Conservation (phyloP, 768 basidiomycete genomes). For the Psilocybe azurescens region DNA sequence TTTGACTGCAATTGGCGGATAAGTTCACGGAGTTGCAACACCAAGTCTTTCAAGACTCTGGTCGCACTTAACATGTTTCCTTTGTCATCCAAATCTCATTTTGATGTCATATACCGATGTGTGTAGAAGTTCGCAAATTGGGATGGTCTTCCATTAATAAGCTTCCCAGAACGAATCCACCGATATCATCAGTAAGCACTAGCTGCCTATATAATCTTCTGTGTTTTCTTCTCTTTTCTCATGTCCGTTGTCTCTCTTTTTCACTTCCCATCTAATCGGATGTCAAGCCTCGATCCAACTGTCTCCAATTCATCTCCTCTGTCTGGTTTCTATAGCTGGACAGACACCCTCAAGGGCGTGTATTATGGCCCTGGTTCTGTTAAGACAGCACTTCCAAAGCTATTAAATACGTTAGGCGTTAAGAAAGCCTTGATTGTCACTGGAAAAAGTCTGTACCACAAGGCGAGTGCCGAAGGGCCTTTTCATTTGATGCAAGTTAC, state of each 20-base stretch:
- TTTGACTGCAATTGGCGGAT: too few species aligned
- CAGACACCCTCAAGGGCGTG: slow-evolving; percentile 68
- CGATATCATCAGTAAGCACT: neutral
- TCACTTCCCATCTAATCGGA: slow-evolving; percentile 6
- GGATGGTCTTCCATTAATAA: slow-evolving; percentile 10
- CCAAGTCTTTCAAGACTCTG: too few species aligned
- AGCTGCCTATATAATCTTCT: neutral
- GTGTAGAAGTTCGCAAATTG: slow-evolving; percentile 12
- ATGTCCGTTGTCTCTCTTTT: slow-evolving; percentile 1
- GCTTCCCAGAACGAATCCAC: neutral
- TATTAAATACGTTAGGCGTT: slow-evolving; percentile 57
- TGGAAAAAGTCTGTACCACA: slow-evolving; percentile 68
- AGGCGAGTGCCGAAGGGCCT: slow-evolving; percentile 44
- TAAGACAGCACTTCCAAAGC: slow-evolving; percentile 64
- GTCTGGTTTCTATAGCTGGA: slow-evolving; percentile 69
- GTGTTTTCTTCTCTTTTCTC: neutral
- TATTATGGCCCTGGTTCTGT: slow-evolving; percentile 77
- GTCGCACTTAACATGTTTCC: too few species aligned
- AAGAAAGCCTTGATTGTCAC: slow-evolving; percentile 76
- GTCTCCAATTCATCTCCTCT: slow-evolving; percentile 29
- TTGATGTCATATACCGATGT: neutral
- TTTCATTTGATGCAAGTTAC: neutral
- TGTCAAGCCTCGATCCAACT: slow-evolving; percentile 35
- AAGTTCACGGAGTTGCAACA: too few species aligned
- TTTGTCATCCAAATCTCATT: too few species aligned